Evolutionary conservation across 495 filamentous ascomycete species (phyloP).

Genomic region (Rostrohypoxylon terebratum): DNA sequence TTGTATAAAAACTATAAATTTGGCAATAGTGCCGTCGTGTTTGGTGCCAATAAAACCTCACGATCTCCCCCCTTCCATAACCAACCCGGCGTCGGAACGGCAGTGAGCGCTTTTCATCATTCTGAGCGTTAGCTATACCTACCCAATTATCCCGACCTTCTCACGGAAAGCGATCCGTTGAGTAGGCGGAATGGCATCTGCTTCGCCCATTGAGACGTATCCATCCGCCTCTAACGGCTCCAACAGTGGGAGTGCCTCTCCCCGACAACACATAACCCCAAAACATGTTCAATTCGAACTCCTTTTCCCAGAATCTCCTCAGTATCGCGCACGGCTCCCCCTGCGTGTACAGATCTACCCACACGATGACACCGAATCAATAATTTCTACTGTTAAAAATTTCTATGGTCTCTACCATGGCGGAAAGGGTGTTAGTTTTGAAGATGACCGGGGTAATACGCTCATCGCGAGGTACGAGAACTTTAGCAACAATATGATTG

Average conservation of each 20-base stretch:
- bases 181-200: constrained; percentile 61
- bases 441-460: constrained; percentile 85
- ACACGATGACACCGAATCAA: constrained; percentile 95
- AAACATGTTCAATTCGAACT: constrained; percentile 91
- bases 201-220: constrained; percentile 56
- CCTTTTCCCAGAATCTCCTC: constrained; percentile 76
- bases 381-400: constrained; percentile 96
- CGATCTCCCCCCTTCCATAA: constrained; percentile 28
- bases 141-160: constrained; percentile 32
- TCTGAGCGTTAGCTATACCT: constrained; percentile 25
- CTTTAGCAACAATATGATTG: constrained; percentile 85
- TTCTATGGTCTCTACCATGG: constrained; percentile 89
- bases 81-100: constrained; percentile 33
- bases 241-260: constrained; percentile 60
- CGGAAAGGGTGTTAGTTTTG: constrained; percentile 85
- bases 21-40: constrained; percentile 41
- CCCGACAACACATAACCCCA: constrained; percentile 62
- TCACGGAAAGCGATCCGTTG: constrained; percentile 43
- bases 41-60: constrained; percentile 40
- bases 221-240: constrained; percentile 47
- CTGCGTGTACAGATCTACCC: constrained; percentile 92
- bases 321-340: constrained; percentile 81
- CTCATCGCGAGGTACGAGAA: constrained; percentile 97
- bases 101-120: constrained; percentile 50
- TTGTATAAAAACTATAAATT: constrained; percentile 29